phyloP scores from a whole-genome alignment of 2,329 filamentous ascomycete genomes.

The Blumeria graminis region DNA sequence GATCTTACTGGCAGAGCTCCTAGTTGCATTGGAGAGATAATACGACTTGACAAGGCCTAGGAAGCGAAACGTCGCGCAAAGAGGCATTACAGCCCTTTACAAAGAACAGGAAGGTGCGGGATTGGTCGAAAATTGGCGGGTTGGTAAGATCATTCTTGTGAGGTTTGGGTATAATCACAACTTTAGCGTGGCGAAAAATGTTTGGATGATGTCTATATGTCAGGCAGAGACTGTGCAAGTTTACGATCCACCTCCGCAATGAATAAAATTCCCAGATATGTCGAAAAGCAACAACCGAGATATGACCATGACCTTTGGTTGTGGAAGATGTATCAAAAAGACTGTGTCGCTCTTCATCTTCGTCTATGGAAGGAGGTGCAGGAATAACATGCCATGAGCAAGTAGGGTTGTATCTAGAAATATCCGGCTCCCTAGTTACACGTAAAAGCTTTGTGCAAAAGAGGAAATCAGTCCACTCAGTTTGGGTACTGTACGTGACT shows the following conservation, averaged over 20 bases:
- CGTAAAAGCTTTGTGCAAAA: not conserved
- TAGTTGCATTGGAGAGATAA: not conserved
- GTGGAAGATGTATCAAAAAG: not conserved
- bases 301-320: not conserved
- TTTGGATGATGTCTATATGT: not conserved
- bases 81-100: not conserved
- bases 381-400: no score
- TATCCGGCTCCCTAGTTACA: not conserved
- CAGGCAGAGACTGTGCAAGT: not conserved
- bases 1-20: not conserved
- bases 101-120: not conserved
- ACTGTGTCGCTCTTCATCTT: not conserved
- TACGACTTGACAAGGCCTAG: not conserved
- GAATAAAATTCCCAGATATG: not conserved
- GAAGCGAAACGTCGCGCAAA: not conserved
- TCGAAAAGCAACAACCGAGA: not conserved
- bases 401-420: not conserved
- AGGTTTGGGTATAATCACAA: not conserved
- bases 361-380: no score
- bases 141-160: not conserved
- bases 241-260: no score
- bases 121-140: not conserved
- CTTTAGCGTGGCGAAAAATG: not conserved
- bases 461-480: no score
- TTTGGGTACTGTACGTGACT: not conserved